These are phyloP conservation scores for Vitis labrusca DNA, from an alignment of 164 flowering plant genomes.

Conservation along the genomic window DNA sequence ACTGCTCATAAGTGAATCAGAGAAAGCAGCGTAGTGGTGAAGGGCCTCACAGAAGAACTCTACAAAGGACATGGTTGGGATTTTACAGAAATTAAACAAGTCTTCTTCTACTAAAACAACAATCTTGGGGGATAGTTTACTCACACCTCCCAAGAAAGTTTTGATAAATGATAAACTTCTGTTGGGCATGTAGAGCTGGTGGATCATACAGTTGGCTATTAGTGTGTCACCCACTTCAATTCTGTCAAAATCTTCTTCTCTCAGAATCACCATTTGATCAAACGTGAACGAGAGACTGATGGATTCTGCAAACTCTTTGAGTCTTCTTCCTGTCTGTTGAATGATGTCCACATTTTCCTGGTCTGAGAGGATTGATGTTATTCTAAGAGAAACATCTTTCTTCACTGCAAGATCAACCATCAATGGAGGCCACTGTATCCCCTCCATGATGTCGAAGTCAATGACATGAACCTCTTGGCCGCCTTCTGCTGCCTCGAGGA, in stretches of 20 bases:
- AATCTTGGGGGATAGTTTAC: slow-evolving; percentile 26
- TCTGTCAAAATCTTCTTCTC: slow-evolving; percentile 25
- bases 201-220: slow-evolving; percentile 37
- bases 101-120: slow-evolving; percentile 37
- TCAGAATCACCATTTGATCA: slow-evolving; percentile 18
- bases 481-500: slow-evolving; percentile 34
- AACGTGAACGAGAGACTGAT: slow-evolving; percentile 27
- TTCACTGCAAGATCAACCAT: slow-evolving; percentile 35
- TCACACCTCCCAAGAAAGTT: slow-evolving; percentile 26
- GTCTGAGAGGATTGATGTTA: slow-evolving; percentile 28
- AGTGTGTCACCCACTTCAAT: slow-evolving; percentile 16
- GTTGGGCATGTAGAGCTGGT: slow-evolving; percentile 27
- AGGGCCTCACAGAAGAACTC: slow-evolving; percentile 40
- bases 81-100: slow-evolving; percentile 19
- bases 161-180: slow-evolving; percentile 17
- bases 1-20: slow-evolving; percentile 25
- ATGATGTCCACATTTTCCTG: not conserved
- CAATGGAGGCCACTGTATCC: slow-evolving; percentile 45
- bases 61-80: slow-evolving; percentile 26
- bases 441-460: slow-evolving; percentile 42
- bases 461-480: slow-evolving; percentile 26
- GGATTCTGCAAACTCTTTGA: slow-evolving; percentile 38
- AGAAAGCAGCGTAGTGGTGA: slow-evolving; percentile 32
- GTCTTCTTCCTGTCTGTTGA: slow-evolving; percentile 31
- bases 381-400: slow-evolving; percentile 21